Conservation (phyloP, 2,329 filamentous ascomycete species). For the Penicillium sp. region DNA sequence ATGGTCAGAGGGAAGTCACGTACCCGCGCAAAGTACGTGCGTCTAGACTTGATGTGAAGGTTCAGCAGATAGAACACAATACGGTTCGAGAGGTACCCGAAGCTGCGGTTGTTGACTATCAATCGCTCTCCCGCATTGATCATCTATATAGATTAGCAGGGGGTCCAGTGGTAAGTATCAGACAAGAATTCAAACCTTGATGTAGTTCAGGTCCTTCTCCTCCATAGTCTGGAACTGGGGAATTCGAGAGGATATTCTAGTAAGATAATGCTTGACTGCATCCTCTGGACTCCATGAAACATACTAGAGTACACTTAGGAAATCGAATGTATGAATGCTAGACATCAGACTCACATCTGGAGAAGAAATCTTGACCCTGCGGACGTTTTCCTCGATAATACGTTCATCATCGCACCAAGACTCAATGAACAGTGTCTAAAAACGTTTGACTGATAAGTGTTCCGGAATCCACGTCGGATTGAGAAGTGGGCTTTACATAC, state of each 20-base stretch:
- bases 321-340: conserved; percentile 3
- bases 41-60: conserved; percentile 90
- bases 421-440: conserved; percentile 90
- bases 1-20: conserved; percentile 10
- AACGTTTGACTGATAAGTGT: not conserved
- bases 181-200: conserved; percentile 58
- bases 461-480: not conserved
- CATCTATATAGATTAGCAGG: conserved; percentile 56
- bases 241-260: conserved; percentile 86
- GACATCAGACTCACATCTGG: conserved; percentile 70
- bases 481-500: conserved; percentile 43
- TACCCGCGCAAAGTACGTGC: conserved; percentile 85
- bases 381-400: conserved; percentile 94
- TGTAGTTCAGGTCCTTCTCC: conserved; percentile 90
- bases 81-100: conserved; percentile 92
- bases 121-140: conserved; percentile 94
- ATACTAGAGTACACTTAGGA: conserved; percentile 59
- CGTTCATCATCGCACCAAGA: conserved; percentile 90
- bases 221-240: conserved; percentile 97
- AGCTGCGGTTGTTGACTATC: conserved; percentile 94
- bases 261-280: conserved; percentile 86
- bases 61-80: conserved; percentile 99
- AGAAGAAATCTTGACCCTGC: conserved; percentile 95
- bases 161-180: not conserved
- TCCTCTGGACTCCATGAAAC: conserved; percentile 88